phyloP scores from a whole-genome alignment of 345 rosid species.

The Brassica nigra region DNA sequence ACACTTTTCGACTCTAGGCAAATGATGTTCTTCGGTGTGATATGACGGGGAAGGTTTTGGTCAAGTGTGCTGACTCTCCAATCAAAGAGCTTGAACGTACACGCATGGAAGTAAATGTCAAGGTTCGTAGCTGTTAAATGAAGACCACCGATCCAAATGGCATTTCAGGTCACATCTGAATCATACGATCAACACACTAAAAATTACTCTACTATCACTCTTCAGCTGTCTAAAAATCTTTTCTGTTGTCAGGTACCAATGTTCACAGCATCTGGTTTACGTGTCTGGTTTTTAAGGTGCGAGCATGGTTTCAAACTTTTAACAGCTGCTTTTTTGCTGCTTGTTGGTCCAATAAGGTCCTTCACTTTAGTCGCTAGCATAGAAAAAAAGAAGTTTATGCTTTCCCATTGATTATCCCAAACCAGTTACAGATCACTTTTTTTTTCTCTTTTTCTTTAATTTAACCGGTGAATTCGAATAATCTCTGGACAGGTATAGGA shows the following conservation, averaged over 20 bases:
- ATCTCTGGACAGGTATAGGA: slow-evolving; percentile 59
- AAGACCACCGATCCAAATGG: background rate
- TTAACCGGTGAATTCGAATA: slow-evolving; percentile 9
- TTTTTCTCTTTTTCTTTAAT: background rate
- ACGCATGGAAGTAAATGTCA: background rate
- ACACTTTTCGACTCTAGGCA: slow-evolving; percentile 11
- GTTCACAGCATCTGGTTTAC: slow-evolving; percentile 47
- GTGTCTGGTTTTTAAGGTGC: slow-evolving; percentile 83
- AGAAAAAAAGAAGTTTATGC: slow-evolving; percentile 13
- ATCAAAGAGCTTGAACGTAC: background rate
- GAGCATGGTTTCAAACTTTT: slow-evolving; percentile 11
- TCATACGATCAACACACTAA: background rate
- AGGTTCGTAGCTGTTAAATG: background rate
- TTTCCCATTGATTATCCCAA: slow-evolving; percentile 31
- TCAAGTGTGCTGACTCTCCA: background rate
- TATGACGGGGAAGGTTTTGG: background rate
- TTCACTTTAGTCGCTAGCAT: slow-evolving; percentile 31
- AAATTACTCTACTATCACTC: background rate
- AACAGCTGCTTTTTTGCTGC: slow-evolving; percentile 9
- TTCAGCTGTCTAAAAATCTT: slow-evolving; percentile 15
- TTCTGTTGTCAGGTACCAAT: background rate
- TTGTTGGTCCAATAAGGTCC: slow-evolving; percentile 32
- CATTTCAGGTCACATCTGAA: background rate
- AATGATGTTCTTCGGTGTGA: background rate
- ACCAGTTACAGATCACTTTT: background rate